Conservation (phyloP, 768 basidiomycete genomes). For the Mycena haematopus region DNA sequence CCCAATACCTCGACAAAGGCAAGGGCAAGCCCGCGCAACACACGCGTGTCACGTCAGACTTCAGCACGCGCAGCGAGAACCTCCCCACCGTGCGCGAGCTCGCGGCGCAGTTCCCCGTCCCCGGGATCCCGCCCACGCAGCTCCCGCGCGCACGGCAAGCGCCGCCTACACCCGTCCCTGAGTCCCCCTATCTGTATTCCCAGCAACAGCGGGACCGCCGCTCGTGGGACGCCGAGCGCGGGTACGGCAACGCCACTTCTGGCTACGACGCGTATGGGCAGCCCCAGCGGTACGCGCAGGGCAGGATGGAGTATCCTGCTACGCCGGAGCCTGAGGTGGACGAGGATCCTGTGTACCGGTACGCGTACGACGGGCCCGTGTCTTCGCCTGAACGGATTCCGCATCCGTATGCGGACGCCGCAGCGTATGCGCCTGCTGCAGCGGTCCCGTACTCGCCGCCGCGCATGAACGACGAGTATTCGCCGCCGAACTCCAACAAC, state of each 20-base stretch:
- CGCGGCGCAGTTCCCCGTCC: constrained; percentile 57
- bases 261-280: too few species aligned
- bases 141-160: neutral
- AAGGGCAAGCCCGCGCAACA: neutral
- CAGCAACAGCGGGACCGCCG: neutral
- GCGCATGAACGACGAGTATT: neutral
- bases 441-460: neutral
- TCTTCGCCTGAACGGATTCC: constrained; percentile 15
- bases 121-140: neutral
- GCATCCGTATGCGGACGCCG: constrained; percentile 19
- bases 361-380: constrained; percentile 23
- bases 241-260: neutral
- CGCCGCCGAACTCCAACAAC: neutral
- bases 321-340: neutral
- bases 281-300: constrained; percentile 13
- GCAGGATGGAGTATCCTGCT: constrained; percentile 16
- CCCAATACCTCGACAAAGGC: neutral
- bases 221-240: neutral
- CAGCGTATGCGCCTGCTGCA: neutral
- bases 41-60: constrained; percentile 26
- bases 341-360: constrained; percentile 24
- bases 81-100: constrained; percentile 56
- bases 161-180: neutral
- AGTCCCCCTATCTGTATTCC: neutral
- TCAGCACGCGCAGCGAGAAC: constrained; percentile 36